Conservation (phyloP, 192 early-diverging fungal species). For the Backusella parvicylindrica region DNA sequence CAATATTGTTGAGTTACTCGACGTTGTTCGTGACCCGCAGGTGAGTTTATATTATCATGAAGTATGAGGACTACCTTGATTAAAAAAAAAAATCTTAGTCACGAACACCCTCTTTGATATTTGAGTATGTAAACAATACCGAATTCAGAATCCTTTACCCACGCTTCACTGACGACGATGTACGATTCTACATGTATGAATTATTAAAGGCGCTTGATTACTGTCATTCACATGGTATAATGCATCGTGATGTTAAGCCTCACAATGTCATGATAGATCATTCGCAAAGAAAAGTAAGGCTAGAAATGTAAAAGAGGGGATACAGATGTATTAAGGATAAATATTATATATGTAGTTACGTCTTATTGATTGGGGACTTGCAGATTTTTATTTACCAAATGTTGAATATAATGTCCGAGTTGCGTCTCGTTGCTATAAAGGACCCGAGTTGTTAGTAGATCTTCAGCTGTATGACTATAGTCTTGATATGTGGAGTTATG, state of each 20-base stretch:
- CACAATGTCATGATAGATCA: constrained; percentile 99
- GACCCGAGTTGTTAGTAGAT: constrained; percentile 96
- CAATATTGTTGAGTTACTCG: constrained; percentile 88
- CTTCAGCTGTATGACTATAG: constrained; percentile 98
- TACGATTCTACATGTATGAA: constrained; percentile 96
- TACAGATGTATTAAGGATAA: not conserved
- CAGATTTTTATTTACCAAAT: constrained; percentile 97
- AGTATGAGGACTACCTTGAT: too few species aligned
- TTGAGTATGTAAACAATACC: constrained; percentile 95
- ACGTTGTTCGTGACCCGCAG: constrained; percentile 94
- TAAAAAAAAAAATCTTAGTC: constrained; percentile 48
- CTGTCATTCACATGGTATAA: constrained; percentile 97
- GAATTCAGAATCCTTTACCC: constrained; percentile 98
- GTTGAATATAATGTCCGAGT: constrained; percentile 98
- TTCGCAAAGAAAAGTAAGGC: constrained; percentile 65
- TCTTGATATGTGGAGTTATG: constrained; percentile 99
- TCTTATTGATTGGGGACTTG: constrained; percentile 98
- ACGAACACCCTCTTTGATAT: constrained; percentile 96
- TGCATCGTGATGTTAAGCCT: constrained; percentile 99
- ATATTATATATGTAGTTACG: constrained; percentile 56
- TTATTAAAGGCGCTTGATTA: constrained; percentile 96
- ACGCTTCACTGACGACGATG: constrained; percentile 89
- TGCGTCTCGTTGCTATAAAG: constrained; percentile 98
- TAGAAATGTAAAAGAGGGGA: not conserved
- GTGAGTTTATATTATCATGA: too few species aligned